Evolutionary conservation across 768 basidiomycete species (phyloP), one percentile per base, ranked within the genome.

Genomic region (Galerina marginata): DNA sequence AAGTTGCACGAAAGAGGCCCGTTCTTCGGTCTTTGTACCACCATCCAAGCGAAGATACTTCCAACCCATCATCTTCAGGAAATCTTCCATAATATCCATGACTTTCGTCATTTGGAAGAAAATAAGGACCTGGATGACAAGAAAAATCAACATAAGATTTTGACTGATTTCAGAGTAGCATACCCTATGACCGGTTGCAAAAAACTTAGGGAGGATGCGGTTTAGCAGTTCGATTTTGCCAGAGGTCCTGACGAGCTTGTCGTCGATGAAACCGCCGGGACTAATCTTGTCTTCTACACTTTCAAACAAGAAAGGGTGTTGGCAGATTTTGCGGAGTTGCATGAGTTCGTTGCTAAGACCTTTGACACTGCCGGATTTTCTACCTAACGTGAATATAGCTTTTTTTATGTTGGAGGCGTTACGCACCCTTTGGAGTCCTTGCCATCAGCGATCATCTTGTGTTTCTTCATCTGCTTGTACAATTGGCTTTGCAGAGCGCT

Each of bases 41-140:
- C 95, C 95, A 74, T 98, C 95, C n/a, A 98, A 81, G 66, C 96
- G 92, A 53, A 96, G 87, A 73, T 92, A 90, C 67, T 92, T 90
- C 85, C 86, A 93, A 4, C 85, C 84, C 85, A 89, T 87, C 83
- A 89, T 89, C 72, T 91, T 92, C 69, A 97, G 76, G 69, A 95
- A 98, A 69, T 98, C 96, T 68, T 94, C 93, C 87, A 96, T 94
- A 72, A 97, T 95, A 63, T 96, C 93, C 96, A 99, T 97, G 67
- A 98, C 94, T 70, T 95, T 93, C 14, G 96, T 98, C 97, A 99
- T 98, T 77, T 99, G 97, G 89, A 99, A 99, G 87, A 99, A 99
- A 67, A 99, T 98, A 58, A 99, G 87, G 47, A 96, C 93, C 92
- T 95, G 26, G 47, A 36, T 38, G 52, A 12, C 57, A 50, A 45